Percentiles rank a stretch among this genome's conserved stretches.
These are phyloP conservation scores for Pholiota adiposa DNA, from an alignment of 1,284 basidiomycete genomes.

Conservation along the genomic window DNA sequence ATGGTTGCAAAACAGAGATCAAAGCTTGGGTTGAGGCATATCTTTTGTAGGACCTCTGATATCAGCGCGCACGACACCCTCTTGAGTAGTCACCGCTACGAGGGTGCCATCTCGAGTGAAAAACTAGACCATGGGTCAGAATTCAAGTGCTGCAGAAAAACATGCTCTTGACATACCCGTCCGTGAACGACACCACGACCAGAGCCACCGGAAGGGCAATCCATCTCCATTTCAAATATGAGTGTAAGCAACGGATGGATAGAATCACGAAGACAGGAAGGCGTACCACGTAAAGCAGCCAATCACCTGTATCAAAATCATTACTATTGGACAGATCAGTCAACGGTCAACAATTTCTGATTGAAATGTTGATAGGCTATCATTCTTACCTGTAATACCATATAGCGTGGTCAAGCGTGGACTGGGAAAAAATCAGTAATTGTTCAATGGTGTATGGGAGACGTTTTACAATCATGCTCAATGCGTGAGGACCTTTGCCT, in stretches of 20 bases:
- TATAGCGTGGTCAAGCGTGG: conserved; percentile 85
- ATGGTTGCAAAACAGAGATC: conserved; percentile 20
- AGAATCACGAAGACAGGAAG: neutral
- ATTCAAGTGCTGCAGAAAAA: neutral
- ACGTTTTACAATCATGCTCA: conserved; percentile 72
- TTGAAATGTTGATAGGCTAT: neutral
- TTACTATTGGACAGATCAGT: conserved; percentile 47
- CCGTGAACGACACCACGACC: conserved; percentile 81
- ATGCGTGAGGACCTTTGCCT: conserved; percentile 49
- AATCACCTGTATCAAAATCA: conserved; percentile 78
- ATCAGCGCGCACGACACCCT: conserved; percentile 76
- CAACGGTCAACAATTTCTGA: neutral
- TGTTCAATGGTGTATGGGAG: neutral
- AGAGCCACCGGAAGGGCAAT: conserved; percentile 66
- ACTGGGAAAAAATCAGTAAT: conserved; percentile 44
- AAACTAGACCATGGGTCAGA: conserved; percentile 49
- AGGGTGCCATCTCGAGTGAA: conserved; percentile 75
- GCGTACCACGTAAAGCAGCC: conserved; percentile 80
- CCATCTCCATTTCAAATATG: conserved; percentile 48
- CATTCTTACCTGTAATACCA: conserved; percentile 76
- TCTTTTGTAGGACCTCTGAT: conserved; percentile 44
- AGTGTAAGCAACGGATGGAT: conserved; percentile 3
- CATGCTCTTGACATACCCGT: conserved; percentile 49
- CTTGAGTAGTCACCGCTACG: conserved; percentile 82
- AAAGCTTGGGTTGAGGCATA: conserved; percentile 45